These are phyloP conservation scores for Globisporangium ultimum DNA, from an alignment of 352 stramenopile species.

Conservation along the genomic window DNA sequence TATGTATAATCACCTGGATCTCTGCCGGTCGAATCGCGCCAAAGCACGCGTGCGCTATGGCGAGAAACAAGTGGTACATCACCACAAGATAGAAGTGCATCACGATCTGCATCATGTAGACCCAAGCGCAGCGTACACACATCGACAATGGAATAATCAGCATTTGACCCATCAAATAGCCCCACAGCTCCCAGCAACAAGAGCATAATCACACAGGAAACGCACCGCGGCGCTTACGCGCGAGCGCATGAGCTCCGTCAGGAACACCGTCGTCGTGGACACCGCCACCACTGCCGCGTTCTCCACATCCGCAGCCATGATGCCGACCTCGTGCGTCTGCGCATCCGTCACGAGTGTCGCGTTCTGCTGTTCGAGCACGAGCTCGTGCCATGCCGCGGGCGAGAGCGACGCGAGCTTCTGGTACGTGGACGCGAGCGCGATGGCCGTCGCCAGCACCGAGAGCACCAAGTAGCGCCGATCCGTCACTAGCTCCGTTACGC, in stretches of 20 bases:
- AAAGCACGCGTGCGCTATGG: conserved; percentile 41
- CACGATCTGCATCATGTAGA: conserved; percentile 39
- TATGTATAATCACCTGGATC: conserved; percentile 33
- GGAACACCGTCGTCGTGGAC: conserved; percentile 20
- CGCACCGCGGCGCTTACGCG: conserved; percentile 54
- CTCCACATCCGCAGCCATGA: background rate
- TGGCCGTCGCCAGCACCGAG: conserved; percentile 49
- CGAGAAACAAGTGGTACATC: conserved; percentile 65
- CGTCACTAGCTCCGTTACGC: conserved; percentile 41
- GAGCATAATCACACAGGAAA: background rate
- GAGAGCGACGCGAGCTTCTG: conserved; percentile 30
- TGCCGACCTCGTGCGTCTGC: background rate
- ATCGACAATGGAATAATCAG: background rate
- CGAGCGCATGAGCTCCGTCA: conserved; percentile 45
- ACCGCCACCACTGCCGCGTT: no score
- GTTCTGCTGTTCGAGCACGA: conserved; percentile 11
- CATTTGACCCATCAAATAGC: conserved; percentile 5
- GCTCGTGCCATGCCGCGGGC: conserved; percentile 9
- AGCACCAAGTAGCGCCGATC: conserved; percentile 63
- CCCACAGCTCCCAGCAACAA: conserved; percentile 7
- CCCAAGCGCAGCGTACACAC: background rate
- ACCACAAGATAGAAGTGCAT: conserved; percentile 67
- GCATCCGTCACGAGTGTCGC: conserved; percentile 3
- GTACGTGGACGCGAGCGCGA: conserved; percentile 42
- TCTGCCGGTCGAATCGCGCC: conserved; percentile 44